Evolutionary conservation across 306 rosid genomes (phyloP).

Genomic region (Rosa lucieae): DNA sequence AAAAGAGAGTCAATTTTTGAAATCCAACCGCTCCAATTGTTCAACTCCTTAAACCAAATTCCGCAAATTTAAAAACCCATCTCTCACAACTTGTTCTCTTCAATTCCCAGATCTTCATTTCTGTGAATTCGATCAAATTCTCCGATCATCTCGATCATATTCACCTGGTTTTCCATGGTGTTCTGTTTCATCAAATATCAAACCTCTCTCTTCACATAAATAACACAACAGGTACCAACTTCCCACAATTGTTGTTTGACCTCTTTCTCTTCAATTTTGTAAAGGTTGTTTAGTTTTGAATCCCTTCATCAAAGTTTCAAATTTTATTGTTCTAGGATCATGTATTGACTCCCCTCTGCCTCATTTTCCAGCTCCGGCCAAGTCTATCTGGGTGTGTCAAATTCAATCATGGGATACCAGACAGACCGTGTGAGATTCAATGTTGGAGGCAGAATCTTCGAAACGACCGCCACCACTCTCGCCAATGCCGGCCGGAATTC

Average conservation of each 20-base stretch:
- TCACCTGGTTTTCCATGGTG: conserved; percentile 24
- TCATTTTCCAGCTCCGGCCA: conserved; percentile 8
- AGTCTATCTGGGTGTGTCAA: conserved; percentile 36
- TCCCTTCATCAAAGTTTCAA: not conserved
- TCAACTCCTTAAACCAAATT: conserved; percentile 54
- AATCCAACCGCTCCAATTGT: conserved; percentile 59
- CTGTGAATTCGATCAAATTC: conserved; percentile 27
- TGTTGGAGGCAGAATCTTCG: conserved; percentile 89
- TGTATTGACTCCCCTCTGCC: conserved; percentile 3
- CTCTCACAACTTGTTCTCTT: conserved; percentile 19
- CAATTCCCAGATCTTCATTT: conserved; percentile 41
- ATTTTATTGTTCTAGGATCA: conserved; percentile 5
- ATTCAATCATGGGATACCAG: conserved; percentile 55
- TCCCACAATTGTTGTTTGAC: not conserved
- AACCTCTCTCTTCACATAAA: not conserved
- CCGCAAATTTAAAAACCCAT: conserved; percentile 45
- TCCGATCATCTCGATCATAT: not conserved
- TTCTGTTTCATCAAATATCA: not conserved
- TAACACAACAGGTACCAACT: not conserved
- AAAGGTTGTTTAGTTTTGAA: not conserved
- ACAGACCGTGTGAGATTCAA: conserved; percentile 77
- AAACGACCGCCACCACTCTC: conserved; percentile 82
- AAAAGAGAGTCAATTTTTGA: conserved; percentile 22
- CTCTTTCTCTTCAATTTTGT: not conserved
- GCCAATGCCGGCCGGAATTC: conserved; percentile 92